Evolutionary conservation across 768 basidiomycete genomes (phyloP), one percentile per base, ranked within the genome.

Genomic region (Agaricus blazei): DNA sequence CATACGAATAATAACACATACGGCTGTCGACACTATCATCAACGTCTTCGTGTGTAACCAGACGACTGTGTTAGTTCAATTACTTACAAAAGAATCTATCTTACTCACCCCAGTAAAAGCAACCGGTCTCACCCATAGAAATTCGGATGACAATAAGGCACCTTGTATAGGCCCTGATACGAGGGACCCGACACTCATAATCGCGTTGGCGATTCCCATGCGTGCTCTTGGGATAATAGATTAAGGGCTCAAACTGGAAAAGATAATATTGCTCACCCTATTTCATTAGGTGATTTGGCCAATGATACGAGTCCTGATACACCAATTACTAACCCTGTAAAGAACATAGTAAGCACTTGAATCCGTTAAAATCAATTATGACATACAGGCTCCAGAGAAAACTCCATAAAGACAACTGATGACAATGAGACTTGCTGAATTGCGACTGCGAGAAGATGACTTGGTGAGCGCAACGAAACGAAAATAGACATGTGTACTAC

Each of bases 321-420:
- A 9, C 65, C 56, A n/a, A 74, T 54, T 0, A 72, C 72, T 28
- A 74, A 62, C 64, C 69, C 74, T 75, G 45, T 7, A 15, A 27
- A 19, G 19, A 19, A 19, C 19, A 19, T 19, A 19, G 19, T 19
- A 19, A 19, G 19, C 19, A 19, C 19, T 19, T 19, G 19, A 19
- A 19, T 19, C 19, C 19, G 19, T 19, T 19, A 19, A 19, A 19
- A 19, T 19, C 19, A 19, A 19, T 19, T 19, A 19, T 19, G 19
- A 60, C 72, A 55, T 57, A 77, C 75, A 77, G 42, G 75, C 75
- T 19, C 77, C 76, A 6, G 78, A 73, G 50, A 75, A 73, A 45
- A 80, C 62, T 6, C 79, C 79, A 54, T 81, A 81, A 40, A 81
- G 62, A 24, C 77, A 62, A 15, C 72, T 68, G 36, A 79, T 70